Conservation (phyloP, 331 rosid species). For the Dryas integrifolia region DNA sequence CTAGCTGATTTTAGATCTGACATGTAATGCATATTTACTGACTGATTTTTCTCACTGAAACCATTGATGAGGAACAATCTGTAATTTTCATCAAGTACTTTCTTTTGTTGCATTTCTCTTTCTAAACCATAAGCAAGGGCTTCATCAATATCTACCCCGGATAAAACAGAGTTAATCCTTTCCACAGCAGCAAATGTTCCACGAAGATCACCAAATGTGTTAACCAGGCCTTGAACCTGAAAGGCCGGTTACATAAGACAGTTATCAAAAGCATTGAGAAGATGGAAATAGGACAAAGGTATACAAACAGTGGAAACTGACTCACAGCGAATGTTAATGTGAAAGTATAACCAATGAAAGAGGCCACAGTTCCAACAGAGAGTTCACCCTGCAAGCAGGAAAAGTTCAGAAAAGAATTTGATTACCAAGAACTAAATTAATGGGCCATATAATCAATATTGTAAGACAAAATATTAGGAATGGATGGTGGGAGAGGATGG, state of each 20-base stretch:
- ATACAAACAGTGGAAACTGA: constrained; percentile 24
- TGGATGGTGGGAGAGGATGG: neutral
- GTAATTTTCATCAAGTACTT: constrained; percentile 47
- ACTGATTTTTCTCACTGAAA: constrained; percentile 41
- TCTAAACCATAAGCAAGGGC: constrained; percentile 92
- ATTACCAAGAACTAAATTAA: neutral
- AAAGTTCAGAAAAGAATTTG: neutral
- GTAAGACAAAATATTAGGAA: no score
- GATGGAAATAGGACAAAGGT: constrained; percentile 21
- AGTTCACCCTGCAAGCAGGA: constrained; percentile 78
- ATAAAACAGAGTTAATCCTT: constrained; percentile 86
- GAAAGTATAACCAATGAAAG: constrained; percentile 96
- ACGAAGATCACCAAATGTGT: constrained; percentile 94
- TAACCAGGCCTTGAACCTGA: constrained; percentile 98
- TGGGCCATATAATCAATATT: neutral
- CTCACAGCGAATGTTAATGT: constrained; percentile 91
- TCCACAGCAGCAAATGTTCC: constrained; percentile 81
- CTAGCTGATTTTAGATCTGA: constrained; percentile 77
- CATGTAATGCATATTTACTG: constrained; percentile 62
- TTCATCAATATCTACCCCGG: constrained; percentile 76
- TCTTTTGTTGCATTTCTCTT: constrained; percentile 74
- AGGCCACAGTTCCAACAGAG: constrained; percentile 88
- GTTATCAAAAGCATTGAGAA: constrained; percentile 13
- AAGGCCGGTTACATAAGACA: constrained; percentile 32
- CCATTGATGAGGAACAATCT: constrained; percentile 50